phyloP scores from a whole-genome alignment of 177 flowering plant species.

The Tripterygium wilfordii region DNA sequence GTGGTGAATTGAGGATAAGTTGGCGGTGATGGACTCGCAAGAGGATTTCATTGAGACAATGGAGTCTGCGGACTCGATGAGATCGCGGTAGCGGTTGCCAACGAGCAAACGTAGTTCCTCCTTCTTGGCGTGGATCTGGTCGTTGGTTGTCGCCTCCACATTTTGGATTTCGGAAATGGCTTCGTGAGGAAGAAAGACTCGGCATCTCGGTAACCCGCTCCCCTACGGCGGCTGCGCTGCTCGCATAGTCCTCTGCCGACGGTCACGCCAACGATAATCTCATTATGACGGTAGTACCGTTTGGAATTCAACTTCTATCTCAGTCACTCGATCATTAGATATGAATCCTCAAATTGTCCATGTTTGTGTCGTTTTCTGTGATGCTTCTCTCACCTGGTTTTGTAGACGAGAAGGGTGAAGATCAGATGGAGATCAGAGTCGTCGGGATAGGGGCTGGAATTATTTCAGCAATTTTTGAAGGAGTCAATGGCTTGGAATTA shows the following conservation, averaged over 20 bases:
- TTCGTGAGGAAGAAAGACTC: constrained; percentile 77
- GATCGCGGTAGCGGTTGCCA: constrained; percentile 83
- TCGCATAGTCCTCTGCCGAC: no score
- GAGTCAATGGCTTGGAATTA: no score
- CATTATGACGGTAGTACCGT: no score
- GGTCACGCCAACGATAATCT: constrained; percentile 7
- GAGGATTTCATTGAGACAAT: constrained; percentile 79
- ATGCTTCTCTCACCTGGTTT: no score
- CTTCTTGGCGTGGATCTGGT: constrained; percentile 70
- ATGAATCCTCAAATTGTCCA: no score
- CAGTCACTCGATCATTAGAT: no score
- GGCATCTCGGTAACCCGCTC: constrained; percentile 53
- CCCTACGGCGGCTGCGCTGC: constrained; percentile 8
- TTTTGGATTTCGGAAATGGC: constrained; percentile 78
- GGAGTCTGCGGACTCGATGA: constrained; percentile 92
- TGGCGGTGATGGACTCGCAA: constrained; percentile 54
- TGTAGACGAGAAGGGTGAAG: no score
- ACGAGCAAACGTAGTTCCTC: constrained; percentile 92
- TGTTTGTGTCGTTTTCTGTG: no score
- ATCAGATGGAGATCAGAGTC: no score
- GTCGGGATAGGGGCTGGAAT: no score
- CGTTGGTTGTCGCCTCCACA: constrained; percentile 52
- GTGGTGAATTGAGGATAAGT: constrained; percentile 45
- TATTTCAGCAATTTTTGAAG: no score
- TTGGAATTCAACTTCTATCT: no score